Conservation (phyloP, 116 monocot species). For the Dioscorea cayenensis region DNA sequence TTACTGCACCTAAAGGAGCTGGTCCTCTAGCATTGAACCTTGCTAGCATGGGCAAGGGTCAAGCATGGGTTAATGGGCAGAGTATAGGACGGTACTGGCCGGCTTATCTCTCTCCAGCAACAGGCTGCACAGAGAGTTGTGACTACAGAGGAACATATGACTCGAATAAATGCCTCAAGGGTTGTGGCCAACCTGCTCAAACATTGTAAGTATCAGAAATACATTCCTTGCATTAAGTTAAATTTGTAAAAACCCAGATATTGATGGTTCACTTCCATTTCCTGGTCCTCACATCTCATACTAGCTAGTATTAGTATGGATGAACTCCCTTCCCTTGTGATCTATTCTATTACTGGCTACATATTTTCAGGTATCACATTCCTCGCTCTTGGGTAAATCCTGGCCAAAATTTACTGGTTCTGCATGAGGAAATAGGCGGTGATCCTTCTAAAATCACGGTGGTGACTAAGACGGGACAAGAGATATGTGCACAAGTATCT, state of each 20-base stretch:
- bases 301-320: too few relatives aligned
- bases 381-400: conserved; percentile 30
- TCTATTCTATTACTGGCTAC: too few relatives aligned
- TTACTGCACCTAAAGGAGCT: conserved; percentile 30
- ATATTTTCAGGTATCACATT: conserved; percentile 21
- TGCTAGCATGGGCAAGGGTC: conserved; percentile 48
- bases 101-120: conserved; percentile 31
- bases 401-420: conserved; percentile 23
- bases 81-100: conserved; percentile 46
- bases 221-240: too few relatives aligned
- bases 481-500: conserved; percentile 21
- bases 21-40: conserved; percentile 42
- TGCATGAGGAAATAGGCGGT: conserved; percentile 32
- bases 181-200: conserved; percentile 31
- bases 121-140: conserved; percentile 29
- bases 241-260: too few relatives aligned
- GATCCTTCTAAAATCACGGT: conserved; percentile 30
- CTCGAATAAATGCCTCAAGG: conserved; percentile 26
- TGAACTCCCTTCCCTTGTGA: too few relatives aligned
- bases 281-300: too few relatives aligned
- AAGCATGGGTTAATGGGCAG: conserved; percentile 50
- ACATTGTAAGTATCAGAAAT: conserved; percentile 18
- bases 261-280: too few relatives aligned
- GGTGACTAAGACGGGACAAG: conserved; percentile 16
- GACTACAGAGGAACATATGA: conserved; percentile 34